phyloP scores from a whole-genome alignment of 31 red algal species.

The Asparagopsis taxiformis region DNA sequence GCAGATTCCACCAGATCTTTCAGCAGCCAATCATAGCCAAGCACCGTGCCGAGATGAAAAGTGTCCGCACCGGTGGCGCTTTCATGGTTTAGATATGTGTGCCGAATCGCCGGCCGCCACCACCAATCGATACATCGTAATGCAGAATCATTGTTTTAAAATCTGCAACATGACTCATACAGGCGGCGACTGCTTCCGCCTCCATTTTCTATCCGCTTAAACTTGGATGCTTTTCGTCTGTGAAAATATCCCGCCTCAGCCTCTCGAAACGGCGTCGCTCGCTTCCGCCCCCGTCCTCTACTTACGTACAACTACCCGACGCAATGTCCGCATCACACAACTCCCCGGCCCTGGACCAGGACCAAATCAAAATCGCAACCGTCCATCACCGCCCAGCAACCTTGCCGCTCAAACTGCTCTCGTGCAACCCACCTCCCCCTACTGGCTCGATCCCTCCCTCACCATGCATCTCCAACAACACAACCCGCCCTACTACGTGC shows the following conservation, averaged over 20 bases:
- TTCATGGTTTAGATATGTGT: neutral
- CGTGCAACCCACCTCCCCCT: slow-evolving; percentile 15
- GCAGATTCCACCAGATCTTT: slow-evolving; percentile 23
- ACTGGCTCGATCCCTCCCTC: slow-evolving; percentile 14
- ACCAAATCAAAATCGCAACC: neutral
- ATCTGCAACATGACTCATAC: no score
- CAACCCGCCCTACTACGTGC: slow-evolving; percentile 8
- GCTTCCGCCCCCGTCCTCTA: neutral
- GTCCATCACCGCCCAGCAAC: neutral
- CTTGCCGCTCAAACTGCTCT: slow-evolving; percentile 2
- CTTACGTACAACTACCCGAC: neutral
- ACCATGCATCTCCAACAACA: slow-evolving; percentile 10
- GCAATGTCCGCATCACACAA: neutral
- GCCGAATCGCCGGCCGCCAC: neutral
- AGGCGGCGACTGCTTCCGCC: no score
- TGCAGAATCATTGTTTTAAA: no score
- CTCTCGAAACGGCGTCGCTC: neutral
- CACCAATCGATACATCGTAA: no score
- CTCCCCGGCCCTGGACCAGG: neutral
- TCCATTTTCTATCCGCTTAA: neutral
- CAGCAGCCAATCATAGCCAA: slow-evolving; percentile 19
- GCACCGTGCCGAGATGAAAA: neutral
- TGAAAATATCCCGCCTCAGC: neutral
- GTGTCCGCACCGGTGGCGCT: neutral
- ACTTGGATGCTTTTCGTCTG: neutral